These are phyloP conservation scores for Danielozyma ontarioensis DNA, from an alignment of 805 yeast genomes.

Conservation along the genomic window DNA sequence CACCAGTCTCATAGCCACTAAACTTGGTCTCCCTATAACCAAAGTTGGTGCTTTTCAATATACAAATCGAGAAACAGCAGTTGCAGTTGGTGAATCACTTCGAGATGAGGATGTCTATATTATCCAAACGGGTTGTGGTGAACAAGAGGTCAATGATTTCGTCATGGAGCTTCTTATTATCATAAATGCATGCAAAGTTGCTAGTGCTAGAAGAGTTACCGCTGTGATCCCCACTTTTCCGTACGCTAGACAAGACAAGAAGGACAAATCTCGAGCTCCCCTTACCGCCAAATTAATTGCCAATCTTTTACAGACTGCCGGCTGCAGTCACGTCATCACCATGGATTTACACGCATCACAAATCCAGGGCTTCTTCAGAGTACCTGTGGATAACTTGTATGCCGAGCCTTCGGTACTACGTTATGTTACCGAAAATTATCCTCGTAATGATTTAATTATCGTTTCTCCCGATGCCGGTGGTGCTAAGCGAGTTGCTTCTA, in stretches of 20 bases:
- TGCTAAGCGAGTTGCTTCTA: constrained; percentile 82
- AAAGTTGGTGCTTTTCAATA: constrained; percentile 79
- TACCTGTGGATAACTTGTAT: constrained; percentile 78
- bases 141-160: constrained; percentile 57
- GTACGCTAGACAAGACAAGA: constrained; percentile 85
- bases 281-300: constrained; percentile 84
- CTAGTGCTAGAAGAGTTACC: constrained; percentile 77
- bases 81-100: constrained; percentile 73
- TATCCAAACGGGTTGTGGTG: constrained; percentile 75
- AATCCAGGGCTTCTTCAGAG: constrained; percentile 79
- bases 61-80: constrained; percentile 85
- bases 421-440: constrained; percentile 61
- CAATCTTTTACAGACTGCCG: constrained; percentile 75
- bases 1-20: constrained; percentile 64
- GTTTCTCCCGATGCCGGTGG: constrained; percentile 91
- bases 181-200: constrained; percentile 79
- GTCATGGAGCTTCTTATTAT: constrained; percentile 70
- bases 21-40: constrained; percentile 62
- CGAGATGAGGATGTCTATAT: constrained; percentile 82
- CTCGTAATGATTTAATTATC: constrained; percentile 59
- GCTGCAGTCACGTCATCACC: constrained; percentile 81
- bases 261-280: constrained; percentile 81
- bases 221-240: constrained; percentile 82
- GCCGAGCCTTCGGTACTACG: constrained; percentile 80
- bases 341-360: constrained; percentile 89